Evolutionary conservation across 1,284 basidiomycete genomes (phyloP), one percentile per base, ranked within the genome.

Genomic region (Cryptococcus wingfieldii): DNA sequence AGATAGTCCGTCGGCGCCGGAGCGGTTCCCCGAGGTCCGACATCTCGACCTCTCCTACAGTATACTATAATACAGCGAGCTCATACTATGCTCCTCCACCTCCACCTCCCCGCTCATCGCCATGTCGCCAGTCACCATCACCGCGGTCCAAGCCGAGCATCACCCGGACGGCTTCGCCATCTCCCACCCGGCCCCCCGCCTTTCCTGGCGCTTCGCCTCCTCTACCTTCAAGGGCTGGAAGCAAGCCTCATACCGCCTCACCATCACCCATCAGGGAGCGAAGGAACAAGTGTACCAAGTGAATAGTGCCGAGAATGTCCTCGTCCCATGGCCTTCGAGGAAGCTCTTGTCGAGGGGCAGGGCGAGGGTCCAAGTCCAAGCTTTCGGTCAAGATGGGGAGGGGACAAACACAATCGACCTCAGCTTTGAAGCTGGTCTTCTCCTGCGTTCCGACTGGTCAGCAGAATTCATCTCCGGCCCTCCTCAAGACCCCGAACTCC

Each of bases 301-400:
- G 5, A 42, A 60, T 0, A 61, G 60, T 2, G 27, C 34, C 3
- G 43, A 66, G 14, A 63, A 56, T 2, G 59, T 68, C 2, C 55
- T 69, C 10, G 68, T 71, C 5, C 58, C 67, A 3, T 72, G 71
- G 71, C 70, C 70, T 3, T 60, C 57, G 2, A n/a, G 37, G 5
- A 59, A 62, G 5, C 57, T 72, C 13, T 23, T 23, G 10, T 67
- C 66, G 14, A 44, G 68, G 2, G 62, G 68, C 37, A 39, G 38
- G 3, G 68, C 55, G 0, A 5, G 23, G 3, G 60, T 72, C 18
- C 37, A 50, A 4, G 62, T 69, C 38, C 54, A 59, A 13, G 62
- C 64, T 0, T 42, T 23, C 6, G 66, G 68, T 0, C 45, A n/a
- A 8, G 62, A 67, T 45, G 23, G 13, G 5, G 38, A 38, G 8